Conservation (phyloP, 2,329 filamentous ascomycete genomes). For the Calonectria pseudoreteaudii region DNA sequence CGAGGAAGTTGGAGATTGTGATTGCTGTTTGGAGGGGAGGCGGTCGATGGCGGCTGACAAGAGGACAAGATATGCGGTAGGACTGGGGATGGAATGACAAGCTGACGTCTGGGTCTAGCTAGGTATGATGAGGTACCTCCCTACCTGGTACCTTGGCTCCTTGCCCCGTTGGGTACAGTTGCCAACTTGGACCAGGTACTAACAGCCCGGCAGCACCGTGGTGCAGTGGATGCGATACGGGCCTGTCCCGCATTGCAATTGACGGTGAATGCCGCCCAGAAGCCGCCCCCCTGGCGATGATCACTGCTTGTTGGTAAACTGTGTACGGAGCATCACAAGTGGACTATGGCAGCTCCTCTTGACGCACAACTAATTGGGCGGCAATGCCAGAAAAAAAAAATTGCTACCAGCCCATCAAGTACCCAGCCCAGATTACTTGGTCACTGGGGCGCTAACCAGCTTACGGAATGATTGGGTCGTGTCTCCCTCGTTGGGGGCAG, state of each 20-base stretch:
- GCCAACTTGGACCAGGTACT: conserved; percentile 4
- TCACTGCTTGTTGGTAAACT: not conserved
- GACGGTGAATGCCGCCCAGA: conserved; percentile 10
- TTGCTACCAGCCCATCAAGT: not conserved
- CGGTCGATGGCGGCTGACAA: conserved; percentile 17
- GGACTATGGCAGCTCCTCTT: not conserved
- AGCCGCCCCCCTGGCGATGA: conserved; percentile 8
- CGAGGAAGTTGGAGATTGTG: not conserved
- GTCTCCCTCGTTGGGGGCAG: not conserved
- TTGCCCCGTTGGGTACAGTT: conserved; percentile 4
- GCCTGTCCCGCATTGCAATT: conserved; percentile 1
- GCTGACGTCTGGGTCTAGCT: conserved; percentile 19
- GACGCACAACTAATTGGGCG: conserved; percentile 1
- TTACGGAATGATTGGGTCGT: not conserved
- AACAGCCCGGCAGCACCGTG: not conserved
- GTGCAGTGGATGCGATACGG: conserved; percentile 6
- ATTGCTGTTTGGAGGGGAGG: conserved; percentile 4
- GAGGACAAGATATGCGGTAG: conserved; percentile 22
- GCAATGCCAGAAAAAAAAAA: not conserved
- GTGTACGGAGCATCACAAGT: not conserved
- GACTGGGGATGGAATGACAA: conserved; percentile 25
- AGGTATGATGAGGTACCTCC: conserved; percentile 6
- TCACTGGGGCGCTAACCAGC: not conserved
- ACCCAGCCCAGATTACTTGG: not conserved
- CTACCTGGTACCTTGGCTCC: conserved; percentile 2